Evolutionary conservation across 1,284 basidiomycete genomes (phyloP).

Genomic region (Omphalotus olearius): DNA sequence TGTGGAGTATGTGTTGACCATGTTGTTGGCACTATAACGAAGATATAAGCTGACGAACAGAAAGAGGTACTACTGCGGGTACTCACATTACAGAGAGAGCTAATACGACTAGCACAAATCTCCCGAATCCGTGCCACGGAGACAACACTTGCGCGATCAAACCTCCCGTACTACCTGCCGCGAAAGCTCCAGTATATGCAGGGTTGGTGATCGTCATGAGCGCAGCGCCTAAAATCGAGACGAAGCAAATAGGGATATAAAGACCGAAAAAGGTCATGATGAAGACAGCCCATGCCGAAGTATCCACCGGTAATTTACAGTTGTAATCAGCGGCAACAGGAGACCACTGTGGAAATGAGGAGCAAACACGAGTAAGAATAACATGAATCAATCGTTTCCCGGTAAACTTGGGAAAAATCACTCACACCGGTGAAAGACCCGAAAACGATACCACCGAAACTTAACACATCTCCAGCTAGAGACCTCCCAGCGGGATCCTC

Average conservation of each 20-base stretch:
- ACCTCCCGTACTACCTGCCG: constrained; percentile 45
- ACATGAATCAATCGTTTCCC: neutral
- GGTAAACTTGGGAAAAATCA: constrained; percentile 7
- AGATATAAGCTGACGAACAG: neutral
- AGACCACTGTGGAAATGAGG: constrained; percentile 29
- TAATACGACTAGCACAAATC: constrained; percentile 57
- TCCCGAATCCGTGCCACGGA: constrained; percentile 48
- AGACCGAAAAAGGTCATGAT: constrained; percentile 52
- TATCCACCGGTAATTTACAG: constrained; percentile 43
- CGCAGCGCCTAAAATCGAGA: constrained; percentile 50
- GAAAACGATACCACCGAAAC: constrained; percentile 58
- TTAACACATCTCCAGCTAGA: constrained; percentile 43
- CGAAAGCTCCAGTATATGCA: constrained; percentile 45
- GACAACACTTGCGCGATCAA: constrained; percentile 38
- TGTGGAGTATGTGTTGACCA: constrained; percentile 56
- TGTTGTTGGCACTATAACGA: constrained; percentile 46
- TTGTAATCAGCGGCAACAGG: constrained; percentile 55
- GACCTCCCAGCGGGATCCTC: constrained; percentile 43
- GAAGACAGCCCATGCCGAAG: constrained; percentile 45
- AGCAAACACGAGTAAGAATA: neutral
- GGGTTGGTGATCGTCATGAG: constrained; percentile 54
- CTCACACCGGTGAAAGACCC: constrained; percentile 44
- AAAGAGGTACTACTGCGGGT: neutral
- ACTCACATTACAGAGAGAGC: constrained; percentile 48
- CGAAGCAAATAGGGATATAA: constrained; percentile 51